A percentile compares a stretch with the other conserved stretches of the same genome.
Conservation (phyloP, 768 basidiomycete genomes). For the Mycena albidolilacea region DNA sequence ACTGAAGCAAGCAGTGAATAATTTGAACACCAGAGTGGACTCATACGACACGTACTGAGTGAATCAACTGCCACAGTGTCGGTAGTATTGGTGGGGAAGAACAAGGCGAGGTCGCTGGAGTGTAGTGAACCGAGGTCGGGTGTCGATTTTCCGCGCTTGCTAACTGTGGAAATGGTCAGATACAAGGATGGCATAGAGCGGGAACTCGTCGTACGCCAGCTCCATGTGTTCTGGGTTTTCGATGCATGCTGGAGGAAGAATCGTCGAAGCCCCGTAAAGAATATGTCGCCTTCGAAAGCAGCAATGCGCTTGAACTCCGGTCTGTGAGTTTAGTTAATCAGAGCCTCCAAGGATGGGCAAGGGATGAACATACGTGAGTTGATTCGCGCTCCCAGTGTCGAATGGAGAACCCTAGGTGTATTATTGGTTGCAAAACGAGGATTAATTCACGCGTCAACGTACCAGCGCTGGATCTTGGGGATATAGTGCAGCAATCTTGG, state of each 20-base stretch:
- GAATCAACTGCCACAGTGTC: slow-evolving; percentile 9
- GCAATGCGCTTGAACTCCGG: slow-evolving; percentile 59
- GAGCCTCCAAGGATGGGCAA: neutral
- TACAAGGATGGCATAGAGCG: neutral
- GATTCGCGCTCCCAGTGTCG: slow-evolving; percentile 10
- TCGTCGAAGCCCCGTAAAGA: slow-evolving; percentile 53
- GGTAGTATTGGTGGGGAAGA: slow-evolving; percentile 18
- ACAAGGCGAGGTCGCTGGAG: slow-evolving; percentile 34
- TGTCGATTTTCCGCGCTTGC: slow-evolving; percentile 48
- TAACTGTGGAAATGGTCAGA: slow-evolving; percentile 42
- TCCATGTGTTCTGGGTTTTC: slow-evolving; percentile 50
- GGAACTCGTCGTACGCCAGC: slow-evolving; percentile 36
- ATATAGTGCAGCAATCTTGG: slow-evolving; percentile 1
- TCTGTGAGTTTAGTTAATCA: slow-evolving; percentile 34
- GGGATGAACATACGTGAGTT: slow-evolving; percentile 15
- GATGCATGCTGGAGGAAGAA: slow-evolving; percentile 50
- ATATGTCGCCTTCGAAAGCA: slow-evolving; percentile 53
- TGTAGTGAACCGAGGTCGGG: slow-evolving; percentile 47
- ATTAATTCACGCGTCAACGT: neutral
- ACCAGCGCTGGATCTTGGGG: slow-evolving; percentile 18
- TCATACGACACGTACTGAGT: slow-evolving; percentile 18
- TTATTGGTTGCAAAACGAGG: neutral
- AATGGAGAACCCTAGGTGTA: slow-evolving; percentile 27
- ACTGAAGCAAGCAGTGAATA: slow-evolving; percentile 7
- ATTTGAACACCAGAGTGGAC: neutral